A percentile compares a stretch with the other conserved stretches of the same genome.
Conservation (phyloP, 805 yeast species). For the Hanseniaspora hatyaiensis region DNA sequence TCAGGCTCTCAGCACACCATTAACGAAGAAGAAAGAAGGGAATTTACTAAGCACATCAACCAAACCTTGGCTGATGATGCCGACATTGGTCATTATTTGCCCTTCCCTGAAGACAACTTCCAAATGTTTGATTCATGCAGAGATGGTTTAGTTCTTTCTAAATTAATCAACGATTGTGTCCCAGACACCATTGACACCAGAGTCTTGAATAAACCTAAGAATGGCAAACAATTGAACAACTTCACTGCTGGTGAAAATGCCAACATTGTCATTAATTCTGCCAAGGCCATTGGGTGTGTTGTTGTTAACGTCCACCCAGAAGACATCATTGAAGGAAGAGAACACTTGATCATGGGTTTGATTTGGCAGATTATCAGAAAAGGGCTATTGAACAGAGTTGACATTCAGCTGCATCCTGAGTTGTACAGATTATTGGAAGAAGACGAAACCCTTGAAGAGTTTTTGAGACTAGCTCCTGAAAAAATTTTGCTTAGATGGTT, state of each 20-base stretch:
- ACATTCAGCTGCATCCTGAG: slow-evolving; percentile 92
- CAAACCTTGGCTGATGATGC: slow-evolving; percentile 80
- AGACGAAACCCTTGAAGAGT: slow-evolving; percentile 94
- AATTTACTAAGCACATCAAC: slow-evolving; percentile 92
- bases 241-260: slow-evolving; percentile 96
- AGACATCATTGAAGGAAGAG: slow-evolving; percentile 88
- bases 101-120: slow-evolving; percentile 86
- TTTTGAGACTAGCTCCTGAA: slow-evolving; percentile 92
- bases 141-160: slow-evolving; percentile 86
- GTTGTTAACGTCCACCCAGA: slow-evolving; percentile 96
- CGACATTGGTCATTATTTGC: slow-evolving; percentile 72
- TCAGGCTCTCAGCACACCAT: slow-evolving; percentile 92
- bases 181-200: slow-evolving; percentile 98
- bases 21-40: slow-evolving; percentile 91
- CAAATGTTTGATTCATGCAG: slow-evolving; percentile 94
- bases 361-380: slow-evolving; percentile 97
- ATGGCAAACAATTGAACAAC: slow-evolving; percentile 70
- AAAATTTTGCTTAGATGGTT: slow-evolving; percentile 95
- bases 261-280: slow-evolving; percentile 93
- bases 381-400: slow-evolving; percentile 88
- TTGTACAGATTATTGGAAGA: slow-evolving; percentile 87
- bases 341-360: slow-evolving; percentile 79
- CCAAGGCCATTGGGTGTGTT: slow-evolving; percentile 96
- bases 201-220: slow-evolving; percentile 80
- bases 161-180: slow-evolving; percentile 91